Base-by-base conservation (phyloP, 768 basidiomycete genomes). In the Plicaturopsis crispa region DNA sequence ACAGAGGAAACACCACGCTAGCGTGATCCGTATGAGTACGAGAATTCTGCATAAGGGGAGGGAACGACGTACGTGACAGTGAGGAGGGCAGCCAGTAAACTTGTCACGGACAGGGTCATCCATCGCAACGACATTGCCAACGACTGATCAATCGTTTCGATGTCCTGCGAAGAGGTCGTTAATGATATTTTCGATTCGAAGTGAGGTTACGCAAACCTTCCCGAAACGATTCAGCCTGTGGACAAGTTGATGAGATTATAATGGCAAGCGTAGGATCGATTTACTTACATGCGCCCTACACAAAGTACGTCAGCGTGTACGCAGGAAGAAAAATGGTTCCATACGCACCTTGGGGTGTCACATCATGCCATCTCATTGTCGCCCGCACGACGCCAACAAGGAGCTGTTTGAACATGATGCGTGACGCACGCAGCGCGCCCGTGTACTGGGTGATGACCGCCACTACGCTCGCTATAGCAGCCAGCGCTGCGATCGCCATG, bases 141-240 rank as follows among this genome's bases (percentile, higher is more conserved):
- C 3, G 78, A 80, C 0, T 70, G 69, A 52, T 94, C 92, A 14
- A 94, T 84, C 0, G 85, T 90, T 57, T 91, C 89, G 24, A 93
- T 72, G 50, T 94, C 89, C 65, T 81, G 44, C 6, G 44, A 38
- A 19, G 35, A 21, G 23, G 16, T 11, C 18, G 0, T 19, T 31
- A 6, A 39, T 35, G 10, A 30, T 24, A 44, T 13, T 24, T 31
- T 13, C 18, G 39, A n/a, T 34, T 45, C 36, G 36, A 48, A 21
- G 11, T 5, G 13, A 24, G 13, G n/a, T n/a, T 41, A 17, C 22
- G 31, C 51, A 36, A 31, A 72, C 74, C 57, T 80, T 83, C 50
- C 78, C 82, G 51, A 92, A 91, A 4, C 89, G 75, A 57, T 91
- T 92, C 48, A 92, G 67, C 72, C 92, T 81, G 3, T 86, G 81